Base-by-base conservation (phyloP, 2,329 filamentous ascomycete genomes). In the Penicillium olsonii region DNA sequence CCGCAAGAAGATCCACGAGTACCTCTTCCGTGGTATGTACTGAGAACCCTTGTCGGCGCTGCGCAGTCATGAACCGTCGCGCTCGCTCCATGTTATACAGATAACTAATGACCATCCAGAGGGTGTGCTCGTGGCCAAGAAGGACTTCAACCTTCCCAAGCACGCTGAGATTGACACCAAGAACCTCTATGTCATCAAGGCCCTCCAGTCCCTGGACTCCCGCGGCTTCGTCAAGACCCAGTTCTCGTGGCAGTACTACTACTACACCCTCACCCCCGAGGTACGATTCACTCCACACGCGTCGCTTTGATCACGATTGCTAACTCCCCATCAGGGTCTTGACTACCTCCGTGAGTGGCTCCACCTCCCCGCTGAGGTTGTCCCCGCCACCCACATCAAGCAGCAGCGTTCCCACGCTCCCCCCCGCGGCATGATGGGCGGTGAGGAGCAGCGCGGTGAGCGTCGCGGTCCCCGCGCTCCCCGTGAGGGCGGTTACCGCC, bases 271-370 rank as follows among this genome's bases (percentile, higher is more conserved):
- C 79, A 96, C 92, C 77, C 90, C 92, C 74, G 92, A 97, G 67
- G 63, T 66, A 64, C 20, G 63, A 53, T 42, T 5, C 17, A 40
- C 27, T 3, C n/a, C n/a, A 31, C 10, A 14, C 6, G n/a, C 17
- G 17, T 22, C 19, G 22, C 14, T 2, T n/a, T 11, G 2, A 26
- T 1, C 5, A 26, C 10, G n/a, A 44, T 31, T 24, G 20, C 35
- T 42, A 20, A 42, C 50, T 38, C 46, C 37, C 53, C 20, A 45
- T 19, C 24, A 66, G 85, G 94, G 94, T 81, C 92, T 99, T 77
- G 92, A 97, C 84, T 99, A 99, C 86, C 92, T 99, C 78, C 92
- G 94, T 76, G 94, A 99, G 84, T 99, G 94, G 94, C 92, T 99
- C 70, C 94, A 99, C 82, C 88, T 99, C 70, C 94, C 94, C 72